These are phyloP conservation scores for Aspergillus fumigatus DNA, from an alignment of 2,329 filamentous ascomycete genomes.

Conservation along the genomic window DNA sequence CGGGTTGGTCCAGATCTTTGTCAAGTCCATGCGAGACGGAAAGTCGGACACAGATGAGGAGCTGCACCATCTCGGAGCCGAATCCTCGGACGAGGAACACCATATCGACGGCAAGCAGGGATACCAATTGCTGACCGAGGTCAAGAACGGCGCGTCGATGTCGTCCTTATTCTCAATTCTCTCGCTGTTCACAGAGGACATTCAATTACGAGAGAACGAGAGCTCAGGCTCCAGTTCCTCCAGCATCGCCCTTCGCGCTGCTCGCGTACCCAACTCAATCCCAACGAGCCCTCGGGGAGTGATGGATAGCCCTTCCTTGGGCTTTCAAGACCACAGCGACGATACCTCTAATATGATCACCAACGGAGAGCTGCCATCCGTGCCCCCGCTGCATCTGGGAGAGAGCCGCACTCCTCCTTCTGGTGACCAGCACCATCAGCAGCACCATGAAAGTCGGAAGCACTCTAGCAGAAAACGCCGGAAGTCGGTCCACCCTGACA, in stretches of 20 bases:
- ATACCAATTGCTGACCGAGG: constrained; percentile 93
- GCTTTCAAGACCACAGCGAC: constrained; percentile 17
- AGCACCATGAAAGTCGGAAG: constrained; percentile 21
- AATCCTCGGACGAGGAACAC: constrained; percentile 62
- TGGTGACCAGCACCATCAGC: constrained; percentile 1
- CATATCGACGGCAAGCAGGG: constrained; percentile 64
- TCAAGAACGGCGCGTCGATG: constrained; percentile 97
- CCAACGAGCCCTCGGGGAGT: constrained; percentile 35
- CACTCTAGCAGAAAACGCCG: constrained; percentile 29
- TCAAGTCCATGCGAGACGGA: constrained; percentile 69
- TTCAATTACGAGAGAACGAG: constrained; percentile 67
- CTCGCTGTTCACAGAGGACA: constrained; percentile 92
- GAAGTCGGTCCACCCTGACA: constrained; percentile 89
- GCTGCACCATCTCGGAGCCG: constrained; percentile 38
- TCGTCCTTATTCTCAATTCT: constrained; percentile 97
- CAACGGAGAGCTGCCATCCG: constrained; percentile 48
- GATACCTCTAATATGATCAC: constrained; percentile 17
- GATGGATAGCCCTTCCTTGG: constrained; percentile 25
- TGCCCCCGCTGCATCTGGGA: constrained; percentile 74
- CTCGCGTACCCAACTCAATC: constrained; percentile 34
- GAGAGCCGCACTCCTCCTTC: constrained; percentile 26
- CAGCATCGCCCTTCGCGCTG: constrained; percentile 25
- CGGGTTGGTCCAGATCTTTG: constrained; percentile 93
- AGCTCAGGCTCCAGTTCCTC: constrained; percentile 44
- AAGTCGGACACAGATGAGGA: constrained; percentile 37